Evolutionary conservation across 2,329 filamentous ascomycete genomes (phyloP).

Genomic region (Penicillium sp.): DNA sequence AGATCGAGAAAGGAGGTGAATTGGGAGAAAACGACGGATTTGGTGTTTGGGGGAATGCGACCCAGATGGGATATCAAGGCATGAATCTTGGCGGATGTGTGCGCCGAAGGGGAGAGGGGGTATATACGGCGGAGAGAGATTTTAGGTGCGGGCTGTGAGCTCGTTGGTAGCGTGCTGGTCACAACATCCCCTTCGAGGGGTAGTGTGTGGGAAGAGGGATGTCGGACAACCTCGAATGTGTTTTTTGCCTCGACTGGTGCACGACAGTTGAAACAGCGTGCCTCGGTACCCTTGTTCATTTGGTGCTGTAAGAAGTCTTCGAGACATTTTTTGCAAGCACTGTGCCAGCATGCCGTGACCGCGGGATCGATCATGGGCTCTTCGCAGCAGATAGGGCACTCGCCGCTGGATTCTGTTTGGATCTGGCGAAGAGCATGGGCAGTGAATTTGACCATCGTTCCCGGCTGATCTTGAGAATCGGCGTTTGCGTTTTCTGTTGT

Average conservation of each 20-base stretch:
- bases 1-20: conserved; percentile 96
- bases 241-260: conserved; percentile 79
- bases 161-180: conserved; percentile 39
- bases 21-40: conserved; percentile 93
- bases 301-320: conserved; percentile 87
- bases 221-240: conserved; percentile 86
- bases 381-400: conserved; percentile 93
- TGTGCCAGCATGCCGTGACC: conserved; percentile 97
- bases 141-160: conserved; percentile 45
- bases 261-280: conserved; percentile 89
- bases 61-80: conserved; percentile 76
- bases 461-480: conserved; percentile 46
- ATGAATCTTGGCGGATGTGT: conserved; percentile 79
- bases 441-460: conserved; percentile 73
- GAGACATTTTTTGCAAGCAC: conserved; percentile 92
- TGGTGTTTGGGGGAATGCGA: conserved; percentile 68
- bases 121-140: conserved; percentile 65
- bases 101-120: conserved; percentile 60
- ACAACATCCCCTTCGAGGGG: conserved; percentile 48
- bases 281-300: conserved; percentile 70
- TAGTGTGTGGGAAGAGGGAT: conserved; percentile 53
- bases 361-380: conserved; percentile 94
- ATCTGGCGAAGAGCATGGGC: conserved; percentile 89
- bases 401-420: conserved; percentile 80
- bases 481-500: conserved; percentile 66